Evolutionary conservation across 2,329 filamentous ascomycete species (phyloP), one percentile per base, ranked within the genome.

Genomic region (Phialemoniopsis sp.): DNA sequence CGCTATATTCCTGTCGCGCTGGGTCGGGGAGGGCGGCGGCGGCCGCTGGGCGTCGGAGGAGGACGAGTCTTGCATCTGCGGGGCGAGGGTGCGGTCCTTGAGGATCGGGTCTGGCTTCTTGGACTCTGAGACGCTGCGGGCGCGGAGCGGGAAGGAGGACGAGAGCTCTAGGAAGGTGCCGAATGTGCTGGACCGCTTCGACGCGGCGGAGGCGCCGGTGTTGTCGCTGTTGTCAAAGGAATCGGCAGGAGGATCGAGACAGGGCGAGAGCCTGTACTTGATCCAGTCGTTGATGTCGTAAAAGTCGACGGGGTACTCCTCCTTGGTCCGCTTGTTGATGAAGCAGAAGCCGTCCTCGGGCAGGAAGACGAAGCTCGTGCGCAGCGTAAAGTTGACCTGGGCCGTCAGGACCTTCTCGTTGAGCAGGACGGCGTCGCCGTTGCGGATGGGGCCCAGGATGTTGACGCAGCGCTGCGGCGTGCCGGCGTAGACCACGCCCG

Each of bases 361-460:
- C 1, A 97, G 72, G 8, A 96, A 80, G 10, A 83, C 80, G 54
- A 87, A 96, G 32, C 82, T 90, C 0, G 89, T 95, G 8, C 91
- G 78, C 36, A 97, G 81, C 1, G 86, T 89, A 54, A 97, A 95
- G 62, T 95, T 95, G 50, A 95, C 90, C 55, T 93, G 87, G 0
- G 91, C 89, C 1, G 89, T 95, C 13, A 97, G 73, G 1, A 96
- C 85, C 48, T 88, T 87, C 45, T 89, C 89, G 53, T 90, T 95
- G 43, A 96, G 72, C 1, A 95, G 73, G 1, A 96, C 89, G 14
- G 90, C 87, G 55, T 97, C 90, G n/a, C 90, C 90, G 51, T 95
- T 91, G 29, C 90, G 82, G 12, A 97, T 61, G 1, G 90, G 90
- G 0, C 91, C 91, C 4, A 96, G 73, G 37, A 95, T 93, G 57